A percentile compares a stretch with the other conserved stretches of the same genome.
Conservation (phyloP, 768 basidiomycete genomes). For the Amanita phalloides region DNA sequence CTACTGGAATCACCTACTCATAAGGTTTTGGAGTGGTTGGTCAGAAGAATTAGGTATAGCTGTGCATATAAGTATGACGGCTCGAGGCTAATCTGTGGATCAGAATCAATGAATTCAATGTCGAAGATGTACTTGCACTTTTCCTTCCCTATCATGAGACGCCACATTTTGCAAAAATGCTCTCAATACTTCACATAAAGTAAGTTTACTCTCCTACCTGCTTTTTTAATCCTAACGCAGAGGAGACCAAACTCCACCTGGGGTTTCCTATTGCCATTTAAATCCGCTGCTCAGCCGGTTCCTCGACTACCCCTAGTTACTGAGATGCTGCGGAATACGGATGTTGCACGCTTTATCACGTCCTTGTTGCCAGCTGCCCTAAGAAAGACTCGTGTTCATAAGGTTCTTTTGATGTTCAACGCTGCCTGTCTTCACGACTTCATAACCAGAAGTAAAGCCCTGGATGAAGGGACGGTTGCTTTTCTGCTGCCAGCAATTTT, state of each 20-base stretch:
- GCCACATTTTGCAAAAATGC: conserved; percentile 87
- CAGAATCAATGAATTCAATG: conserved; percentile 92
- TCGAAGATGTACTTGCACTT: conserved; percentile 61
- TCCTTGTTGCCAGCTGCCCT: conserved; percentile 51
- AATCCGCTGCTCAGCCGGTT: conserved; percentile 68
- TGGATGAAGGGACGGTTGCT: conserved; percentile 60
- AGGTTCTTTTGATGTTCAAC: conserved; percentile 74
- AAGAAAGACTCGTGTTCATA: conserved; percentile 44
- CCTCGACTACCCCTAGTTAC: conserved; percentile 62
- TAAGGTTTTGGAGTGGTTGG: conserved; percentile 90
- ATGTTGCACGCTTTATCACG: conserved; percentile 63
- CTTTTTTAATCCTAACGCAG: conserved; percentile 3
- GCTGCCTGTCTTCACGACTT: conserved; percentile 73
- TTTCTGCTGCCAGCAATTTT: conserved; percentile 55
- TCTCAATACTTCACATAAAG: conserved; percentile 76
- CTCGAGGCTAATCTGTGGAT: neutral
- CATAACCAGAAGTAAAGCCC: conserved; percentile 41
- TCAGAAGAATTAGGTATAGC: conserved; percentile 78
- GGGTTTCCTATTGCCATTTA: conserved; percentile 64
- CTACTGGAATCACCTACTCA: conserved; percentile 72
- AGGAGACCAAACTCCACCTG: conserved; percentile 50
- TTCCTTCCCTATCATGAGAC: conserved; percentile 96
- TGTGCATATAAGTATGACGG: neutral
- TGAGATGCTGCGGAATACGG: conserved; percentile 63
- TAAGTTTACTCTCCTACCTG: conserved; percentile 20